These are phyloP conservation scores for Colletotrichum sublineola DNA, from an alignment of 2,329 filamentous ascomycete genomes.

Conservation along the genomic window DNA sequence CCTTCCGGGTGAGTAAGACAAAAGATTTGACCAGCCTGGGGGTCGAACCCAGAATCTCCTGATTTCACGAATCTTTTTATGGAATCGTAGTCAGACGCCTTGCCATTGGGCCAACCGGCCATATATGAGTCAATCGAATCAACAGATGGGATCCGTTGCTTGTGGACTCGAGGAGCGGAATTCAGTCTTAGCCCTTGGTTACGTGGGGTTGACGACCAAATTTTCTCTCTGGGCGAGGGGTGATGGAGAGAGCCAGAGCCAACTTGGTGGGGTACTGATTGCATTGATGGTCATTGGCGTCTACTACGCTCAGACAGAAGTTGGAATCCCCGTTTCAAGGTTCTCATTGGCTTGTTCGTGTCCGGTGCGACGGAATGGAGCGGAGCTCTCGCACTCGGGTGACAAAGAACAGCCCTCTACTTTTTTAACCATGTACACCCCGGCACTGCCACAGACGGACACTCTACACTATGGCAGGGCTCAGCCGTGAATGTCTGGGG, in stretches of 20 bases:
- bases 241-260: slow-evolving; percentile 1
- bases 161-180: accelerated
- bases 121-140: neutral
- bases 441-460: neutral
- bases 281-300: neutral
- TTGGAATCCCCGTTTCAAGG: neutral
- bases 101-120: slow-evolving; percentile 52
- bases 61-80: slow-evolving; percentile 13
- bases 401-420: too few relatives aligned
- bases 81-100: slow-evolving; percentile 56
- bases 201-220: slow-evolving; percentile 6
- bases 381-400: too few relatives aligned
- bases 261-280: slow-evolving; percentile 16
- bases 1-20: neutral
- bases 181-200: neutral
- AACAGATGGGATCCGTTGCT: neutral
- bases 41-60: slow-evolving; percentile 43
- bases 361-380: slow-evolving; percentile 9
- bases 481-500: neutral
- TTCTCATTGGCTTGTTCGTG: slow-evolving; percentile 11
- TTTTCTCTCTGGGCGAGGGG: slow-evolving; percentile 11
- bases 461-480: neutral
- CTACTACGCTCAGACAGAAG: neutral
- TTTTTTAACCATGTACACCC: too few relatives aligned
- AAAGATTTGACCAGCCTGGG: slow-evolving; percentile 38